These are phyloP conservation scores for Aureobasidium subglaciale DNA, from an alignment of 2,329 filamentous ascomycete species.

Conservation along the genomic window DNA sequence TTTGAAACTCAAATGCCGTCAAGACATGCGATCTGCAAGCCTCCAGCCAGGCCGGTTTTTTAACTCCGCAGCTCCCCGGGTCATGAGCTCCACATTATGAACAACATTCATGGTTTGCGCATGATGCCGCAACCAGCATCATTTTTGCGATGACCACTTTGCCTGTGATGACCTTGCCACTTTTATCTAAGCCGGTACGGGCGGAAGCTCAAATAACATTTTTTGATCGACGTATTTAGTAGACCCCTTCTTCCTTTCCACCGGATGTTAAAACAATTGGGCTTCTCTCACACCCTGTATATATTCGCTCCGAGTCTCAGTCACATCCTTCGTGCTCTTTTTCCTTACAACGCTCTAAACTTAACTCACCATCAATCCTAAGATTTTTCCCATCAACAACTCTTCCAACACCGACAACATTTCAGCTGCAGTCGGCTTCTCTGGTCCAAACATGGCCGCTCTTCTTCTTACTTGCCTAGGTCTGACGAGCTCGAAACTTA, in stretches of 20 bases:
- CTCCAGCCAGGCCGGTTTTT: background rate
- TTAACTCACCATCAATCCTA: no score
- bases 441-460: conserved; percentile 17
- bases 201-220: background rate
- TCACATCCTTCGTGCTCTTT: background rate
- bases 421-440: conserved; percentile 5
- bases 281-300: background rate
- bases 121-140: conserved; percentile 4
- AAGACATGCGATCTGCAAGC: background rate
- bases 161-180: conserved; percentile 6
- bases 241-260: background rate
- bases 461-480: conserved; percentile 15
- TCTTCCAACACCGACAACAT: background rate
- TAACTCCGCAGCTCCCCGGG: conserved; percentile 3
- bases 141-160: background rate
- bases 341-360: background rate
- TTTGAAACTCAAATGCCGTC: conserved; percentile 1
- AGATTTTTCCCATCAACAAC: no score
- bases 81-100: conserved; percentile 7
- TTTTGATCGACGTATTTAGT: background rate
- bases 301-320: background rate
- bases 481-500: conserved; percentile 14
- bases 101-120: conserved; percentile 4
- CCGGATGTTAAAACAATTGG: background rate
- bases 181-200: background rate